A percentile compares a stretch with the other conserved stretches of the same genome.
phyloP scores from a whole-genome alignment of 345 rosid species.

The Hibiscus trionum region DNA sequence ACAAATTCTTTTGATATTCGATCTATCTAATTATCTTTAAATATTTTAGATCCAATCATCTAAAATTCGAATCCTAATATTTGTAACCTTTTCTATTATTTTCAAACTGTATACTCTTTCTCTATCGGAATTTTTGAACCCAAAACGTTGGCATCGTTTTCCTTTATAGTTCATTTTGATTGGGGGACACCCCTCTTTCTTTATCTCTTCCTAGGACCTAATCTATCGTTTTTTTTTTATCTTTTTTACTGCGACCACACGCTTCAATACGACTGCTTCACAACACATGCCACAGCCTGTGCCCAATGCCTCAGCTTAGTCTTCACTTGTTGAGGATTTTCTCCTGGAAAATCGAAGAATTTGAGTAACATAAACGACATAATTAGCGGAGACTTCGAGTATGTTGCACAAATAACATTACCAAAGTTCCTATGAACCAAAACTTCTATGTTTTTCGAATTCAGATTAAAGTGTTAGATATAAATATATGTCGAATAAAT shows the following conservation, averaged over 20 bases:
- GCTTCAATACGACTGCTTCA: constrained; percentile 40
- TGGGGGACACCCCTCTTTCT: too few species aligned
- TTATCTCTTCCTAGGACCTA: too few species aligned
- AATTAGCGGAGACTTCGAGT: too few species aligned
- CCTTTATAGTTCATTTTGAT: not conserved
- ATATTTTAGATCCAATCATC: not conserved
- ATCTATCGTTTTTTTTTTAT: too few species aligned
- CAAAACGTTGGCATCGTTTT: not conserved
- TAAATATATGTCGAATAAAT: too few species aligned
- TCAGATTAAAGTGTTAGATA: too few species aligned
- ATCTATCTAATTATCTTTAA: not conserved
- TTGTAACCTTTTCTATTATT: not conserved
- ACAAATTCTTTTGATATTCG: not conserved
- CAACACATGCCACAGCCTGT: constrained; percentile 90
- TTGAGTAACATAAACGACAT: too few species aligned
- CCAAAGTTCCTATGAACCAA: too few species aligned
- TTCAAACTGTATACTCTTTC: not conserved
- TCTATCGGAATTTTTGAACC: not conserved
- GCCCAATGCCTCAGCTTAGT: constrained; percentile 89
- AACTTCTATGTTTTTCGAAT: too few species aligned
- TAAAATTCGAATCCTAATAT: not conserved
- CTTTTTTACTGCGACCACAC: not conserved
- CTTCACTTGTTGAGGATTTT: constrained; percentile 56
- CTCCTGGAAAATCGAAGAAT: constrained; percentile 2
- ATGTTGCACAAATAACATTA: too few species aligned